These are phyloP conservation scores for Xerophyta viscosa DNA, from an alignment of 106 monocot species.

Conservation along the genomic window DNA sequence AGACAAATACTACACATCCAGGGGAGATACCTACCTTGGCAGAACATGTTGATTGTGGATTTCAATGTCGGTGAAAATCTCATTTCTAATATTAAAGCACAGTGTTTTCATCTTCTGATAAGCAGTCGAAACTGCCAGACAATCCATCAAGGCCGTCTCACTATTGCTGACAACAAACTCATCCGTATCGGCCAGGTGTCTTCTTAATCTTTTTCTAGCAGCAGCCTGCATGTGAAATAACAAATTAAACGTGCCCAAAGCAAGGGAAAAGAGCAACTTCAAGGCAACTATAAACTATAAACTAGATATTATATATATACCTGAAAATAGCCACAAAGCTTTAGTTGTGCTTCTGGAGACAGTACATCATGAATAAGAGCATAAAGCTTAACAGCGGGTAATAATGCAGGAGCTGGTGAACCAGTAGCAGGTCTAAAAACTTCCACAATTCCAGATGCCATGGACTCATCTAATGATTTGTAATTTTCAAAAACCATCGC, in stretches of 20 bases:
- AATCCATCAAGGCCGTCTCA: conserved; percentile 49
- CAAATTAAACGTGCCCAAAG: background rate
- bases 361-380: conserved; percentile 89
- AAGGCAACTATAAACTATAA: no score
- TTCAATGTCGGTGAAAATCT: conserved; percentile 93
- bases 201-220: conserved; percentile 78
- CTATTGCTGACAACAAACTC: conserved; percentile 53
- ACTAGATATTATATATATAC: no score
- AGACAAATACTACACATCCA: no score
- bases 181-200: conserved; percentile 83
- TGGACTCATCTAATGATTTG: conserved; percentile 88
- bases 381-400: conserved; percentile 80
- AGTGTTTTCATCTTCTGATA: conserved; percentile 81
- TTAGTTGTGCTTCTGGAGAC: conserved; percentile 83
- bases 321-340: conserved; percentile 90
- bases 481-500: conserved; percentile 86
- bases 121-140: conserved; percentile 47
- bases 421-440: conserved; percentile 66
- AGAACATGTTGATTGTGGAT: conserved; percentile 84
- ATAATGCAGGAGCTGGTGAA: conserved; percentile 57
- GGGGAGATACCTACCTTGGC: conserved; percentile 45
- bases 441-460: conserved; percentile 65
- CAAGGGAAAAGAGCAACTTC: conserved; percentile 2
- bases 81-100: conserved; percentile 78
- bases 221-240: conserved; percentile 46